Percentiles rank a stretch among this genome's conserved stretches.
Conservation (phyloP, 352 stramenopile species). For the Hyaloperonospora brassicae region DNA sequence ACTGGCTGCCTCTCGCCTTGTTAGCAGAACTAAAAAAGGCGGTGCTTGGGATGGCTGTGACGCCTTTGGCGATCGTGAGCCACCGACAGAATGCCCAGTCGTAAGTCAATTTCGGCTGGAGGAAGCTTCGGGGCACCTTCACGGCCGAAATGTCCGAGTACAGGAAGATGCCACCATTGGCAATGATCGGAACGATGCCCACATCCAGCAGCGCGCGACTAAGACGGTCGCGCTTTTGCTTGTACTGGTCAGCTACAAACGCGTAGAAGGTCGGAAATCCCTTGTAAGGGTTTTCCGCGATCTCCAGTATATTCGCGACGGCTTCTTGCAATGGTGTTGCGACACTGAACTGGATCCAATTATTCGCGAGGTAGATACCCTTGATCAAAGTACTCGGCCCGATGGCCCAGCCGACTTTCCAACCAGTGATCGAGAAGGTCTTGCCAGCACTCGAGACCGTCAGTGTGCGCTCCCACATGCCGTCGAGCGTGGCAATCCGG, state of each 20-base stretch:
- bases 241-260: slow-evolving; percentile 68
- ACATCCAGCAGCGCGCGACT: slow-evolving; percentile 40
- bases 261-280: slow-evolving; percentile 71
- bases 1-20: slow-evolving; percentile 55
- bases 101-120: slow-evolving; percentile 41
- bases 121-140: slow-evolving; percentile 44
- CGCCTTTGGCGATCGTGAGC: slow-evolving; percentile 86
- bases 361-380: slow-evolving; percentile 73
- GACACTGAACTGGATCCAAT: slow-evolving; percentile 85
- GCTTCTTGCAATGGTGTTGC: slow-evolving; percentile 82
- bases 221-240: slow-evolving; percentile 64
- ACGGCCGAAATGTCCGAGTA: slow-evolving; percentile 75
- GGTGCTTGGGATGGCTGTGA: slow-evolving; percentile 88
- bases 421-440: slow-evolving; percentile 90
- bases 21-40: slow-evolving; percentile 88
- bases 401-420: slow-evolving; percentile 90
- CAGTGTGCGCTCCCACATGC: slow-evolving; percentile 82
- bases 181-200: slow-evolving; percentile 54
- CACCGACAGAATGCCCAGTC: slow-evolving; percentile 91
- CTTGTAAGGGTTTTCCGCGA: slow-evolving; percentile 60
- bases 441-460: slow-evolving; percentile 89
- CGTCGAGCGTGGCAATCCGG: slow-evolving; percentile 67
- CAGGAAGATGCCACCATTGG: slow-evolving; percentile 68
- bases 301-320: slow-evolving; percentile 69
- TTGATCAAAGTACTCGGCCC: slow-evolving; percentile 68